Base-by-base conservation (phyloP, 768 basidiomycete genomes). In the Lenzites betulinus region DNA sequence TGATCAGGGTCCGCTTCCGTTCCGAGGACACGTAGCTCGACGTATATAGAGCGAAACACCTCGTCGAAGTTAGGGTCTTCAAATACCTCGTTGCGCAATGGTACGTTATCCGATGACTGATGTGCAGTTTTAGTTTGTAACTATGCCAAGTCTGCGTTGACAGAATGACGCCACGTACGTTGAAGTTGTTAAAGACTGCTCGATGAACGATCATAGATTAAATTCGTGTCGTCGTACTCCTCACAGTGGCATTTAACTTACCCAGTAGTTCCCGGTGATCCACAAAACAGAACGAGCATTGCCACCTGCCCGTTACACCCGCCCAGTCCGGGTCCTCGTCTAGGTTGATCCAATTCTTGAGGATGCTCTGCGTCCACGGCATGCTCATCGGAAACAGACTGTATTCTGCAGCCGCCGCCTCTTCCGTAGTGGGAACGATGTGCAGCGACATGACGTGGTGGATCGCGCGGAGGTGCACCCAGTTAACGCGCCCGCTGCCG, bases 241-340 rank as follows among this genome's bases (percentile, higher is more conserved):
- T 33, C 30, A 33, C 11, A 33, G 30, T 11, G 11, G 30, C 30
- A 33, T 33, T 15, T 35, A 15, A 75, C 87, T 70, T 66, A 90
- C 88, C 73, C 42, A 88, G 65, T 38, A 90, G 77, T 48, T 86
- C 85, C 6, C 85, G 73, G 66, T 90, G 88, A 68, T 90, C 88
- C 53, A 82, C 79, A 66, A 87, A 90, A 53, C 81, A 84, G 66
- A 88, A 89, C n/a, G 82, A 79, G 13, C 84, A 79, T 4, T 75
- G 72, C 89, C 89, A 90, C 16, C 71, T 33, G 0, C 88, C 89
- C 33, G 76, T 75, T 0, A 90, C 71, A 2, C 84, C 83, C 1
- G 81, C 84, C 85, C 86, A 86, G 69, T 87, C 86, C 44, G 66
- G 59, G 51, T 72, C 75, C 43, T 70, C 65, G 42, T 75, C 71